These are phyloP conservation scores for Globisporangium abappressorium DNA, from an alignment of 352 stramenopile species.

Conservation along the genomic window DNA sequence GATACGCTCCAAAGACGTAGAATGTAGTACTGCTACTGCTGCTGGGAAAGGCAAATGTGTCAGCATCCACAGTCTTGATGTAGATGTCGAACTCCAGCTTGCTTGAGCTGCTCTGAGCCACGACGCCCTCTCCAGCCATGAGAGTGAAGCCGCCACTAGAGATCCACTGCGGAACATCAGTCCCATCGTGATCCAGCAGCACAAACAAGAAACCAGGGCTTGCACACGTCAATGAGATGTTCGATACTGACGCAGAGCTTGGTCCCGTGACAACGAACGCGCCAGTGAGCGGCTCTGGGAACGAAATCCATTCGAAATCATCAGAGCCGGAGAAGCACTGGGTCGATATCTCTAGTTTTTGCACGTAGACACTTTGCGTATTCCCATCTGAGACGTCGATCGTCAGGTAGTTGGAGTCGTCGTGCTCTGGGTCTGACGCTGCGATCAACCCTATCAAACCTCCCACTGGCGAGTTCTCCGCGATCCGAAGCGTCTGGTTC, in stretches of 20 bases:
- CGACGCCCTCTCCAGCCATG: slow-evolving; percentile 9
- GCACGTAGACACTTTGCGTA: neutral
- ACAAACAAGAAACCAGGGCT: slow-evolving; percentile 9
- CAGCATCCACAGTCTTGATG: slow-evolving; percentile 5
- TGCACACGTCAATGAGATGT: slow-evolving; percentile 1
- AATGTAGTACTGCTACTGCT: slow-evolving; percentile 1
- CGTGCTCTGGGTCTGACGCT: slow-evolving; percentile 4
- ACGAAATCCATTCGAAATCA: slow-evolving; percentile 17
- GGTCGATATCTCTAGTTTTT: neutral
- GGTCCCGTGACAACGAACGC: slow-evolving; percentile 10
- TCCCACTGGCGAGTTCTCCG: slow-evolving; percentile 28
- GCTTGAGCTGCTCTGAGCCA: slow-evolving; percentile 30
- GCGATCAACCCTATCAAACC: neutral
- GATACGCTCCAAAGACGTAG: slow-evolving; percentile 29
- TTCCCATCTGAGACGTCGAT: neutral
- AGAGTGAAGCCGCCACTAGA: neutral
- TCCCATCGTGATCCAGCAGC: slow-evolving; percentile 6
- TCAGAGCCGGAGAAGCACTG: slow-evolving; percentile 5
- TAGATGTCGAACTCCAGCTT: slow-evolving; percentile 25
- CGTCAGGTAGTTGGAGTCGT: slow-evolving; percentile 8
- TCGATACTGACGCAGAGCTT: neutral
- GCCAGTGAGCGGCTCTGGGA: neutral
- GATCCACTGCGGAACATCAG: slow-evolving; percentile 4
- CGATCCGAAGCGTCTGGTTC: slow-evolving; percentile 27
- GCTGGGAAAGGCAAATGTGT: neutral